phyloP scores from a whole-genome alignment of 2,329 filamentous ascomycete genomes.

The Fusarium incarnatum region DNA sequence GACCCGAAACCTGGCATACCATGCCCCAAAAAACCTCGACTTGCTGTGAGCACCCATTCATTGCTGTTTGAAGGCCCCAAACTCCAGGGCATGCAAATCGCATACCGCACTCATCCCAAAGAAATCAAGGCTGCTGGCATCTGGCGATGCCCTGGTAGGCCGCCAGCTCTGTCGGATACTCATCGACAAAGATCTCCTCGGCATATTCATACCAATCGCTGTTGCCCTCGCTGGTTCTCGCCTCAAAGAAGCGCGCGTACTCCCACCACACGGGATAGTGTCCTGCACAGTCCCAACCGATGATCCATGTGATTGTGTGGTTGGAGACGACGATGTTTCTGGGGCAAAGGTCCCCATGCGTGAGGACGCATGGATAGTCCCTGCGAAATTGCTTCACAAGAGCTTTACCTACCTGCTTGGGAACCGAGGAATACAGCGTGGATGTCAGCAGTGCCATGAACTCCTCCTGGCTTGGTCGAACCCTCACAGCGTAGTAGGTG shows the following conservation, averaged over 20 bases:
- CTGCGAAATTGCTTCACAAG: slow-evolving; percentile 35
- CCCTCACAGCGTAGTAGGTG: slow-evolving; percentile 48
- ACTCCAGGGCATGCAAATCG: not conserved
- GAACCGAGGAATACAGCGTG: slow-evolving; percentile 44
- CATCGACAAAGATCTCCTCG: slow-evolving; percentile 43
- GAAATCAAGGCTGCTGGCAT: slow-evolving; percentile 43
- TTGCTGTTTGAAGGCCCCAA: not conserved
- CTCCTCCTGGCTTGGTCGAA: slow-evolving; percentile 14
- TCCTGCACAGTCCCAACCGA: slow-evolving; percentile 50
- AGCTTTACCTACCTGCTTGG: slow-evolving; percentile 37
- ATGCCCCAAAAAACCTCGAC: not conserved
- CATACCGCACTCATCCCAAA: not conserved
- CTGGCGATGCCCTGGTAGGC: slow-evolving; percentile 49
- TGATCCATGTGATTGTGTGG: slow-evolving; percentile 41
- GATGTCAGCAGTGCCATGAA: slow-evolving; percentile 47
- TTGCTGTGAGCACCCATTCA: not conserved
- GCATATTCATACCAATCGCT: slow-evolving; percentile 51
- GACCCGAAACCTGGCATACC: not conserved
- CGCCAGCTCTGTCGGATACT: slow-evolving; percentile 44
- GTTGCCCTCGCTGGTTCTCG: slow-evolving; percentile 43
- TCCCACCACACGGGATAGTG: slow-evolving; percentile 53
- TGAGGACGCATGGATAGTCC: slow-evolving; percentile 36
- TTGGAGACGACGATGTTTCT: slow-evolving; percentile 48
- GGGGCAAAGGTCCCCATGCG: slow-evolving; percentile 46
- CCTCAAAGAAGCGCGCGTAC: slow-evolving; percentile 52